Evolutionary conservation across 352 stramenopile genomes (phyloP).

Genomic region (Phytopythium aichiense): DNA sequence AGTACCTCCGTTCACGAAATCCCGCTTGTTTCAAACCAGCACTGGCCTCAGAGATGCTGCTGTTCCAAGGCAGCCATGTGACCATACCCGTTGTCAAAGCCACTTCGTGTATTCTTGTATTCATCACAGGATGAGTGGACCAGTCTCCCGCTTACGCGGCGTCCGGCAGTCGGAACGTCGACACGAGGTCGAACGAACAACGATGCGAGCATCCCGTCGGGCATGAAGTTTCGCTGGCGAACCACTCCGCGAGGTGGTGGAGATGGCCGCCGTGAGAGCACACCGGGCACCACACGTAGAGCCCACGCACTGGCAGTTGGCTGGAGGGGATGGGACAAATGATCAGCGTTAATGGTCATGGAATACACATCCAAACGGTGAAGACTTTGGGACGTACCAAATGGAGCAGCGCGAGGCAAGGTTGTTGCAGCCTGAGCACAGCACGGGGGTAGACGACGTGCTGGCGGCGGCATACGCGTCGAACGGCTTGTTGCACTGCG

Average conservation of each 20-base stretch:
- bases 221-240: conserved; percentile 59
- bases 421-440: conserved; percentile 75
- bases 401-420: conserved; percentile 79
- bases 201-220: conserved; percentile 75
- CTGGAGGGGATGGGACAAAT: conserved; percentile 19
- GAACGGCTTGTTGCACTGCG: conserved; percentile 69
- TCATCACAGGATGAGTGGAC: no score
- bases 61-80: background rate
- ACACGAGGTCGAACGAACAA: conserved; percentile 46
- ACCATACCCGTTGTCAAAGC: background rate
- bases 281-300: conserved; percentile 92
- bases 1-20: background rate
- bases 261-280: conserved; percentile 88
- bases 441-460: conserved; percentile 20
- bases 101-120: background rate
- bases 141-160: background rate
- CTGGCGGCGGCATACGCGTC: conserved; percentile 36
- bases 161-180: background rate
- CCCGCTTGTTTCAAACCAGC: background rate
- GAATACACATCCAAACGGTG: background rate
- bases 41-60: background rate
- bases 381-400: conserved; percentile 40
- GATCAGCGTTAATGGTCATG: background rate
- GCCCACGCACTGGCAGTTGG: conserved; percentile 77
- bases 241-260: conserved; percentile 81